Percentiles rank a stretch among this genome's conserved stretches.
Conservation (phyloP, 1,284 basidiomycete genomes). For the Ustilago trichophora region DNA sequence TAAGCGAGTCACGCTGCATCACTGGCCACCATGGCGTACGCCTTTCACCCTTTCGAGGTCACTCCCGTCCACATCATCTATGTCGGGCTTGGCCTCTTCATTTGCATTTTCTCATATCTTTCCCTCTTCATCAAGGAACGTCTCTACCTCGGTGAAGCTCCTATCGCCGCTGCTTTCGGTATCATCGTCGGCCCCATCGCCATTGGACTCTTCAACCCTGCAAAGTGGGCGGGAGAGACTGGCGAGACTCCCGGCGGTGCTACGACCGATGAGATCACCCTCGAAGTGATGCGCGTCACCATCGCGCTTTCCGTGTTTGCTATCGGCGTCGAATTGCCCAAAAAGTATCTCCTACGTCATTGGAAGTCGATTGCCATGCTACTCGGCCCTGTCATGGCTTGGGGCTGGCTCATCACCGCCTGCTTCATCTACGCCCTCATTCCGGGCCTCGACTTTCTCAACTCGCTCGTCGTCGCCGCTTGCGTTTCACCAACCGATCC, state of each 20-base stretch:
- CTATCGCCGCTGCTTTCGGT: conserved; percentile 92
- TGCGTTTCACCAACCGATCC: conserved; percentile 97
- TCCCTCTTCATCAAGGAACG: conserved; percentile 90
- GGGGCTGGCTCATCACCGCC: conserved; percentile 85
- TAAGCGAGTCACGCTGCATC: too few relatives aligned
- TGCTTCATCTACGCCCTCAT: conserved; percentile 61
- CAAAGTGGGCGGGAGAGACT: conserved; percentile 76
- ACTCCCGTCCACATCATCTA: conserved; percentile 63
- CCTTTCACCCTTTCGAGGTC: conserved; percentile 63
- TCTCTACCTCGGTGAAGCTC: conserved; percentile 95
- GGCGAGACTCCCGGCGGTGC: conserved; percentile 72
- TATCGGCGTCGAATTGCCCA: conserved; percentile 78
- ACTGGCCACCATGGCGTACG: conserved; percentile 27
- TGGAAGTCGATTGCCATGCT: conserved; percentile 89
- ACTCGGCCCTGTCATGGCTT: conserved; percentile 85
- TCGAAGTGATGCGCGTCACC: conserved; percentile 91
- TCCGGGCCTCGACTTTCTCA: conserved; percentile 53
- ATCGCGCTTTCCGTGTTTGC: conserved; percentile 97
- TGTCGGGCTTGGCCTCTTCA: conserved; percentile 62
- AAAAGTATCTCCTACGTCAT: conserved; percentile 82
- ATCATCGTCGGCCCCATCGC: conserved; percentile 87
- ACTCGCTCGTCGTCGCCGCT: conserved; percentile 74
- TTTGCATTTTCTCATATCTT: conserved; percentile 86
- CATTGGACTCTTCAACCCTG: conserved; percentile 84
- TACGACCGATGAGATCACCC: conserved; percentile 72